Evolutionary conservation across 441 rosid genomes (phyloP).

Genomic region (Gossypium laxum): DNA sequence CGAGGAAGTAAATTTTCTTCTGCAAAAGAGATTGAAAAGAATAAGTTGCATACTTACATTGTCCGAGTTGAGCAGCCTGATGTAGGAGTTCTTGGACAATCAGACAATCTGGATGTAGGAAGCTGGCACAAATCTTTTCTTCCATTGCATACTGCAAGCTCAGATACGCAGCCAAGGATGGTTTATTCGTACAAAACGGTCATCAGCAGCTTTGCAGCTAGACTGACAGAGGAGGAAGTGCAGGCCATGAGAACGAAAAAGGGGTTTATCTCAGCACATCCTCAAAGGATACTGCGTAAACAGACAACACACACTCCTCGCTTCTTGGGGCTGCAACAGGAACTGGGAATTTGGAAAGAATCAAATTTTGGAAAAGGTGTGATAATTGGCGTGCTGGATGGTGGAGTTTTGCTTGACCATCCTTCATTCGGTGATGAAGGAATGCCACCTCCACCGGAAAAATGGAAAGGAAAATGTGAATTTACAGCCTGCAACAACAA

Average conservation of each 20-base stretch:
- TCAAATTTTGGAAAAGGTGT: slow-evolving; percentile 36
- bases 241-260: slow-evolving; percentile 21
- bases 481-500: slow-evolving; percentile 34
- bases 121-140: slow-evolving; percentile 33
- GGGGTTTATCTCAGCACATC: slow-evolving; percentile 29
- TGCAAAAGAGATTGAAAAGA: neutral
- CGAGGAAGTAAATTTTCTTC: neutral
- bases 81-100: slow-evolving; percentile 9
- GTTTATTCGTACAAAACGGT: slow-evolving; percentile 28
- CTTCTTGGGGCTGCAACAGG: slow-evolving; percentile 30
- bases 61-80: slow-evolving; percentile 35
- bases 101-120: slow-evolving; percentile 6
- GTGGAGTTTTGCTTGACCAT: slow-evolving; percentile 30
- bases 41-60: slow-evolving; percentile 29
- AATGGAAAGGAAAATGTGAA: slow-evolving; percentile 40
- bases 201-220: slow-evolving; percentile 36
- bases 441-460: slow-evolving; percentile 26
- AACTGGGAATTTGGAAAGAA: slow-evolving; percentile 23
- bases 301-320: slow-evolving; percentile 30
- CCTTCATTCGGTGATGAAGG: slow-evolving; percentile 40
- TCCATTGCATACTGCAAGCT: slow-evolving; percentile 13
- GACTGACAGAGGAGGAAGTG: slow-evolving; percentile 29
- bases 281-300: slow-evolving; percentile 13
- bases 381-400: slow-evolving; percentile 34
- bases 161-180: neutral